phyloP scores from a whole-genome alignment of 345 rosid species.

The Gynandropsis gynandra region DNA sequence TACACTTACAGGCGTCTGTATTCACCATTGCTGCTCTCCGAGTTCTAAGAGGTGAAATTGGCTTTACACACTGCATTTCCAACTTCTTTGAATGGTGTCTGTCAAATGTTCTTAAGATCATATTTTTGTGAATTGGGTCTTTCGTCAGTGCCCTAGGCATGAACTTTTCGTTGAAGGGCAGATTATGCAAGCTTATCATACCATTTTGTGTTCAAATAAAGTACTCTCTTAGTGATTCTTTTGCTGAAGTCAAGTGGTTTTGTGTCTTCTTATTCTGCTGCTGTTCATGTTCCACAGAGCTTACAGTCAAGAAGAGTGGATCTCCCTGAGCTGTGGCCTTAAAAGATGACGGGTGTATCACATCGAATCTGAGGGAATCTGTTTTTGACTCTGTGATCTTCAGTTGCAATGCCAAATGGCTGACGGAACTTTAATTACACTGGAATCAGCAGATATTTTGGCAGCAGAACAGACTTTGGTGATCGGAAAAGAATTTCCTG shows the following conservation, averaged over 20 bases:
- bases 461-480: slow-evolving; percentile 39
- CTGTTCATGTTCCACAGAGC: too few relatives aligned
- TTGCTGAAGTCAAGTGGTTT: too few relatives aligned
- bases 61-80: slow-evolving; percentile 8
- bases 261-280: too few relatives aligned
- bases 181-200: slow-evolving; percentile 13
- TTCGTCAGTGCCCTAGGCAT: not conserved
- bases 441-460: slow-evolving; percentile 35
- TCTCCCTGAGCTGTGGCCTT: not conserved
- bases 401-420: slow-evolving; percentile 53
- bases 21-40: slow-evolving; percentile 8
- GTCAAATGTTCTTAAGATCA: slow-evolving; percentile 7
- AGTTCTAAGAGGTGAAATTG: slow-evolving; percentile 16
- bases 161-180: slow-evolving; percentile 12
- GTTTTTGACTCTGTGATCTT: not conserved
- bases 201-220: slow-evolving; percentile 9
- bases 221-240: slow-evolving; percentile 1
- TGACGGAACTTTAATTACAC: slow-evolving; percentile 44
- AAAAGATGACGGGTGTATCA: slow-evolving; percentile 10
- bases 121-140: slow-evolving; percentile 21
- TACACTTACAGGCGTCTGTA: too few relatives aligned
- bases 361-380: slow-evolving; percentile 10
- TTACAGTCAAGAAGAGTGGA: too few relatives aligned
- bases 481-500: slow-evolving; percentile 89
- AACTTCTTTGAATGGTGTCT: not conserved